These are phyloP conservation scores for Monosporascus ibericus DNA, from an alignment of 2,329 filamentous ascomycete genomes.

Conservation along the genomic window DNA sequence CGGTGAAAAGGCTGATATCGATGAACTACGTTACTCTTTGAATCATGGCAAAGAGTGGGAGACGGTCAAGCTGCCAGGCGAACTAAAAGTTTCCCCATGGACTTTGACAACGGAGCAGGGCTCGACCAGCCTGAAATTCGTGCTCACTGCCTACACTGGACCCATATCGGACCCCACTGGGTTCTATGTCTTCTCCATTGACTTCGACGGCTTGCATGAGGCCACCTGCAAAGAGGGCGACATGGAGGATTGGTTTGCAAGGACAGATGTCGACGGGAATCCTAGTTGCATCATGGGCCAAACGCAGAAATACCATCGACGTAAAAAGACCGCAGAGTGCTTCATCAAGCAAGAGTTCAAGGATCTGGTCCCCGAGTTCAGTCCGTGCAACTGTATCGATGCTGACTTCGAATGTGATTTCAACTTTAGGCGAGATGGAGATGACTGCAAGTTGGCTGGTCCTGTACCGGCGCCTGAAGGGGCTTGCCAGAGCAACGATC, in stretches of 20 bases:
- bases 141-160: conserved; percentile 62
- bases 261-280: conserved; percentile 71
- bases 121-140: conserved; percentile 86
- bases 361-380: conserved; percentile 62
- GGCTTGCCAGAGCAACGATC: conserved; percentile 59
- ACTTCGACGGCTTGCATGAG: conserved; percentile 79
- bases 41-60: conserved; percentile 87
- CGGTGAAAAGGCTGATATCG: conserved; percentile 54
- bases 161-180: conserved; percentile 39
- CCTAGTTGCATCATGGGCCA: conserved; percentile 93
- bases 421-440: conserved; percentile 71
- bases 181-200: conserved; percentile 66
- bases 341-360: conserved; percentile 84
- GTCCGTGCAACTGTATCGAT: conserved; percentile 74
- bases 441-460: conserved; percentile 61
- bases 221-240: conserved; percentile 70
- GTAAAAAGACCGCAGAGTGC: conserved; percentile 84
- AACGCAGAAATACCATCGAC: conserved; percentile 76
- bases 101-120: conserved; percentile 85
- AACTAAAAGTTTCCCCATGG: conserved; percentile 61
- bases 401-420: conserved; percentile 95
- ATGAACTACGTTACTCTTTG: conserved; percentile 67
- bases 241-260: conserved; percentile 84
- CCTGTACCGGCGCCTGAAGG: conserved; percentile 62
- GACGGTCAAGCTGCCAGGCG: conserved; percentile 59